phyloP scores from a whole-genome alignment of 2,329 filamentous ascomycete species.

The Penicillium sp. region DNA sequence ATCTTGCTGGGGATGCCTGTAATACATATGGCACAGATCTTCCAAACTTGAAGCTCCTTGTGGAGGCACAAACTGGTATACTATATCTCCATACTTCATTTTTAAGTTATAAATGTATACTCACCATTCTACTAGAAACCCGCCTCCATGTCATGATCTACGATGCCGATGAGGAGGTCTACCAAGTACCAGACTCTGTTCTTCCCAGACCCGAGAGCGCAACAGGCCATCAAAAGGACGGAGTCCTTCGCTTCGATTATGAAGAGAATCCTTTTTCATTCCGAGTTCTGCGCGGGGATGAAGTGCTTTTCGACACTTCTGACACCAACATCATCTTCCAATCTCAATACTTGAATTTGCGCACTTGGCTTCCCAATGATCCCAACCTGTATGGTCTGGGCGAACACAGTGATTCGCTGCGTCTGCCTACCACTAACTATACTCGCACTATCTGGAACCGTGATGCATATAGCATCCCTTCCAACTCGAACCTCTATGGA shows the following conservation, averaged over 20 bases:
- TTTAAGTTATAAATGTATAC: background rate
- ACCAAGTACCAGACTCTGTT: slow-evolving; percentile 70
- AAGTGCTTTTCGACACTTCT: slow-evolving; percentile 65
- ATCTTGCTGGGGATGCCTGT: slow-evolving; percentile 64
- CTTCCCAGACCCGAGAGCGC: slow-evolving; percentile 57
- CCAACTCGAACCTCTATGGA: slow-evolving; percentile 67
- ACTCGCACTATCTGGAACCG: slow-evolving; percentile 68
- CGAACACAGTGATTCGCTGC: slow-evolving; percentile 71
- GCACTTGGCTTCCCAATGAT: slow-evolving; percentile 65
- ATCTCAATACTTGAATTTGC: slow-evolving; percentile 71
- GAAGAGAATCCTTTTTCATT: slow-evolving; percentile 65
- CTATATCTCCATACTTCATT: background rate
- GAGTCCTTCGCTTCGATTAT: slow-evolving; percentile 49
- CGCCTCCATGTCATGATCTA: slow-evolving; percentile 74
- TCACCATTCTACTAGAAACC: slow-evolving; percentile 46
- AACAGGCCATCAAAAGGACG: slow-evolving; percentile 45
- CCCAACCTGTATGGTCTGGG: slow-evolving; percentile 76
- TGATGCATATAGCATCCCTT: slow-evolving; percentile 62
- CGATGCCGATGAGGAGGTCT: slow-evolving; percentile 67
- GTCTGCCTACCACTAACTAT: slow-evolving; percentile 66
- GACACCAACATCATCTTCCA: slow-evolving; percentile 69
- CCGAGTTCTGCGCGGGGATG: slow-evolving; percentile 47
- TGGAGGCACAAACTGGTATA: slow-evolving; percentile 61
- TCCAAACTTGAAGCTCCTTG: slow-evolving; percentile 54
- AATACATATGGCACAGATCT: slow-evolving; percentile 61